Evolutionary conservation across 1,139 yeast species (phyloP), one percentile per base, ranked within the genome.

Genomic region (Sugiyamaella xylanicola): DNA sequence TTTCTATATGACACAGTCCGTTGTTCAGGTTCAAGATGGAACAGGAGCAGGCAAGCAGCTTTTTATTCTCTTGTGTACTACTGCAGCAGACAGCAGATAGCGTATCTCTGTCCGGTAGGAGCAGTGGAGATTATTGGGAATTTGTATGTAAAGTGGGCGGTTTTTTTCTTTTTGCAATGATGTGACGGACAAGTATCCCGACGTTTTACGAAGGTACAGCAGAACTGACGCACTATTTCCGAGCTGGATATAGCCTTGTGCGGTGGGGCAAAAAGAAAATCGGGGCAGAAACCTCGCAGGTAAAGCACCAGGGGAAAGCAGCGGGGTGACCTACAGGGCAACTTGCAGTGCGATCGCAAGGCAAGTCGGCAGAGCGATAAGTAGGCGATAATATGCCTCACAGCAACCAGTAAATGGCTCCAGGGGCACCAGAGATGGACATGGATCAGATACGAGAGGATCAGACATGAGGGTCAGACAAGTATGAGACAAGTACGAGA

Each of bases 91-190:
- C 29, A 25, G 29, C 29, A 5, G 29, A 25, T 25, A 25, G 29
- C 9, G 8, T 5, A n/a, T 32, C 37, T n/a, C 8, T 7, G 37
- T 32, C 15, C 37, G 37, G 37, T 15, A 32, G 15, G 37, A 32
- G 37, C 37, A 32, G 37, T 11, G 37, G 37, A n/a, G 37, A 32
- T 7, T 8, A 32, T 8, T 13, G 8, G 37, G 15, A 13, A 4
- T n/a, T 32, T 32, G 15, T n/a, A 32, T 32, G 37, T n/a, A 32
- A 32, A 32, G 37, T 32, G 37, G 37, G 37, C 37, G 37, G 37
- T n/a, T 32, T 32, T 32, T 32, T 32, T 32, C 37, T n/a, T 8
- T 32, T 32, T 32, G 15, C 37, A 13, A n/a, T 25, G 5, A 5
- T 25, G 29, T 9, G 29, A 25, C 29, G 5, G 5, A 25, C 29